These are phyloP conservation scores for Suhomyces sp. DNA, from an alignment of 805 yeast species.

Conservation along the genomic window DNA sequence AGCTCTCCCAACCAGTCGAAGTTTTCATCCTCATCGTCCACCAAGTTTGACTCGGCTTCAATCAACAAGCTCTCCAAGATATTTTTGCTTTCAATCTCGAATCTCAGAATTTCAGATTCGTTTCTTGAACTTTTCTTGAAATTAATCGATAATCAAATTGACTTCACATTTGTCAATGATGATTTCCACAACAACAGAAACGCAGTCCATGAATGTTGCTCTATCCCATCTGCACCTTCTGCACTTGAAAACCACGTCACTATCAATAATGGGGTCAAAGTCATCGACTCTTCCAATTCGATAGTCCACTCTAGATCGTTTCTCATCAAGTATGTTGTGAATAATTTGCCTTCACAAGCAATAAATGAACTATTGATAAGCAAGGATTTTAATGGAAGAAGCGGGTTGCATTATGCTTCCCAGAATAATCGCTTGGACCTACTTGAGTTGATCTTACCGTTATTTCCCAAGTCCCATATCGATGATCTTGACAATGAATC, in stretches of 20 bases:
- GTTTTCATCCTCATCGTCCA: neutral
- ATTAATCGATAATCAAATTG: conserved; percentile 46
- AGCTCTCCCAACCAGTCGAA: neutral
- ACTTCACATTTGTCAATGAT: conserved; percentile 66
- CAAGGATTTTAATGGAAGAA: conserved; percentile 69
- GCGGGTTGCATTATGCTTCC: conserved; percentile 86
- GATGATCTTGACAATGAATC: conserved; percentile 68
- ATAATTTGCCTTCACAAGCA: conserved; percentile 15
- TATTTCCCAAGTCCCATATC: conserved; percentile 34
- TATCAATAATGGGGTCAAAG: conserved; percentile 44
- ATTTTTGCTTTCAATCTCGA: conserved; percentile 65
- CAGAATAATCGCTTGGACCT: conserved; percentile 48
- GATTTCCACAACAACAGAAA: conserved; percentile 54
- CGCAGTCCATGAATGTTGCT: conserved; percentile 67
- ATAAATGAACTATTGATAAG: conserved; percentile 22
- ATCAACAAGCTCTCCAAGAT: conserved; percentile 56
- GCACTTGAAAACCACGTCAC: conserved; percentile 31
- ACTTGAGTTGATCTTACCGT: conserved; percentile 40
- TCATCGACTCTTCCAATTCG: conserved; percentile 35
- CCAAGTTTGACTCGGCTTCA: conserved; percentile 11
- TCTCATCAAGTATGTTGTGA: conserved; percentile 33
- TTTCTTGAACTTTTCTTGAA: conserved; percentile 52
- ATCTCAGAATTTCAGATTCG: conserved; percentile 62
- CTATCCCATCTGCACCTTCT: conserved; percentile 39
- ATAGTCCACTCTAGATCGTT: conserved; percentile 38